phyloP scores from a whole-genome alignment of 768 basidiomycete genomes.

The Sporobolomyces roseus region DNA sequence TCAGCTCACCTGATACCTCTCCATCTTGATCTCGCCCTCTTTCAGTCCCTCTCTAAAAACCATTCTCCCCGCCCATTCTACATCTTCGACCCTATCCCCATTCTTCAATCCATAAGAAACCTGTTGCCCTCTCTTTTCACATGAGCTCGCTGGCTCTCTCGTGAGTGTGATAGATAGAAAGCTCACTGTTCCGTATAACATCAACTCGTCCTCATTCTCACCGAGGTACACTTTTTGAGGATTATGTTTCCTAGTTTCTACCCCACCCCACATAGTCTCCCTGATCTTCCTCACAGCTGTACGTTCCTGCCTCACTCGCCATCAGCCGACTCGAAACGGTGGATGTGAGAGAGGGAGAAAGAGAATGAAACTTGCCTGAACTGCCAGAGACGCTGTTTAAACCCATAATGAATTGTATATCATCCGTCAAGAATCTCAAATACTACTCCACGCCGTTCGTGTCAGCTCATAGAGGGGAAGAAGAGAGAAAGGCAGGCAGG shows the following conservation, averaged over 20 bases:
- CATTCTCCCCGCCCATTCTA: conserved; percentile 27
- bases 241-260: conserved; percentile 15
- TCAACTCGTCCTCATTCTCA: conserved; percentile 5
- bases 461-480: background rate
- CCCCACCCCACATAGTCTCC: conserved; percentile 37
- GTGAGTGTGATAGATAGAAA: background rate
- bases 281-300: conserved; percentile 34
- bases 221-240: conserved; percentile 4
- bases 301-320: background rate
- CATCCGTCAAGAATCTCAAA: conserved; percentile 9
- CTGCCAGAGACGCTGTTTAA: conserved; percentile 18
- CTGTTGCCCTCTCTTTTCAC: background rate
- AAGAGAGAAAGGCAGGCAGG: background rate
- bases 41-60: conserved; percentile 5
- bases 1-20: conserved; percentile 28
- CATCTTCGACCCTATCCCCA: conserved; percentile 23
- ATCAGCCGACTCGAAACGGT: background rate
- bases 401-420: conserved; percentile 36
- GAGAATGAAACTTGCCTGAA: conserved; percentile 2
- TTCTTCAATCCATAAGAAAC: conserved; percentile 34
- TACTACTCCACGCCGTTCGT: background rate
- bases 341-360: background rate
- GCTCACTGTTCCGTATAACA: conserved; percentile 31
- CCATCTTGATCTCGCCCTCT: conserved; percentile 14
- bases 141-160: no score